Evolutionary conservation across 208 protist genomes (phyloP).

Genomic region (Trypanosoma vivax): DNA sequence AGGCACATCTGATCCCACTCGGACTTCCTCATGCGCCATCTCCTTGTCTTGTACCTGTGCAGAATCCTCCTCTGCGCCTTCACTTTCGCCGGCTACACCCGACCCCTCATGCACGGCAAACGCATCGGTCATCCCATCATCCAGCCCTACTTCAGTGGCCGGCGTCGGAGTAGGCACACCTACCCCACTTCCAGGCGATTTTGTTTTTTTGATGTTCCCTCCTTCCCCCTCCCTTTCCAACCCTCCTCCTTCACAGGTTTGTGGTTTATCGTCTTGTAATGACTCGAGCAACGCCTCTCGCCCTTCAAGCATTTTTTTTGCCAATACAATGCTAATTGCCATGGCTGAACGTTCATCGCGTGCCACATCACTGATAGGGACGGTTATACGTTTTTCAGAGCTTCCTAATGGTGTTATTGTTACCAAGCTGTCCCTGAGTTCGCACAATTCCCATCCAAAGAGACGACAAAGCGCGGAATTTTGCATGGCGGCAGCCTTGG

Average conservation of each 20-base stretch:
- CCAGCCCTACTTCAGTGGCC: not conserved
- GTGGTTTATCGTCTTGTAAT: not conserved
- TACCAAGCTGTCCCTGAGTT: constrained; percentile 3
- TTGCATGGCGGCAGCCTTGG: not conserved
- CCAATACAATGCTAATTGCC: constrained; percentile 21
- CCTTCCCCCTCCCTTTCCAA: not conserved
- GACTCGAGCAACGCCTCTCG: not conserved
- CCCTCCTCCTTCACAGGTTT: not conserved
- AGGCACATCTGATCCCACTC: not conserved
- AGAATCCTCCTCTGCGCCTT: not conserved
- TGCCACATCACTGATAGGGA: constrained; percentile 10
- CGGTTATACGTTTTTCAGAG: constrained; percentile 5
- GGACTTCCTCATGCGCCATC: not conserved
- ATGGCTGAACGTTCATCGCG: not conserved
- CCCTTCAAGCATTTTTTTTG: constrained; percentile 17
- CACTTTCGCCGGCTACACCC: not conserved
- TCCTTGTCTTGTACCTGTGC: not conserved
- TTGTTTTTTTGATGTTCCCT: too few species aligned
- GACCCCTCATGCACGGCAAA: not conserved
- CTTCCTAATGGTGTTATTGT: constrained; percentile 8
- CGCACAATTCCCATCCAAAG: constrained; percentile 22
- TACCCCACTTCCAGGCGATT: too few species aligned
- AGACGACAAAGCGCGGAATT: constrained; percentile 8
- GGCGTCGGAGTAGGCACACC: not conserved
- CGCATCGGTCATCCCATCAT: not conserved